Evolutionary conservation across 371 early-diverging fungal species (phyloP), one percentile per base, ranked within the genome.

Genomic region (Umbelopsis sp.): DNA sequence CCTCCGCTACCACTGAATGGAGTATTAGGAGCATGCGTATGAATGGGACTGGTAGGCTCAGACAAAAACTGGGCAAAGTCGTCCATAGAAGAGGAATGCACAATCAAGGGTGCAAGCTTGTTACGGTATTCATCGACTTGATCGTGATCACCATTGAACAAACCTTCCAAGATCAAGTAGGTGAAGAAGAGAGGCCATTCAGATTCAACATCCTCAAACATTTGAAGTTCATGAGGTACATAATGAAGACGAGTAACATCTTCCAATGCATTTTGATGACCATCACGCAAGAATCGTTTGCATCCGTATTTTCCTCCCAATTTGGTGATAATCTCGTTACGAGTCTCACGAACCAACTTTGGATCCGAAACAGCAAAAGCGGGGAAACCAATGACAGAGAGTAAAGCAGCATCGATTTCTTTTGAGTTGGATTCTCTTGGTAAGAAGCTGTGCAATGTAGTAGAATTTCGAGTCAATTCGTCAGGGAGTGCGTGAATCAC

Each of bases 131-230:
- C 88, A 57, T 90, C 87, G 4, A 87, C 93, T 72, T 90, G 90
- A 1, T 84, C 81, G 44, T 74, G 70, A 66, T 94, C 88, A 0
- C 84, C 92, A 4, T 84, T 84, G 72, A 94, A 94, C 16, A 90
- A 71, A 14, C 94, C 96, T 68, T 95, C 94, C 38, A 96, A 78
- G 41, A 96, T 88, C 80, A 95, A 80, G 71, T 95, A 96, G 1
- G 96, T 94, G 70, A 92, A 96, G 73, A 96, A 96, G 12, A 96
- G 75, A 5, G 96, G 96, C 96, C 96, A 96, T 76, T 96, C 96
- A 35, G 90, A 93, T 75, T 96, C 96, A 62, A 96, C 89, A 65
- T 87, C 78, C 70, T 95, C 93, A 75, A 96, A 96, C n/a, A 93
- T 83, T 72, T 88, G 87, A 63, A 96, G 86, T 71, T 96, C 96